phyloP scores from a whole-genome alignment of 2,329 filamentous ascomycete species.

The Apiospora arundinis region DNA sequence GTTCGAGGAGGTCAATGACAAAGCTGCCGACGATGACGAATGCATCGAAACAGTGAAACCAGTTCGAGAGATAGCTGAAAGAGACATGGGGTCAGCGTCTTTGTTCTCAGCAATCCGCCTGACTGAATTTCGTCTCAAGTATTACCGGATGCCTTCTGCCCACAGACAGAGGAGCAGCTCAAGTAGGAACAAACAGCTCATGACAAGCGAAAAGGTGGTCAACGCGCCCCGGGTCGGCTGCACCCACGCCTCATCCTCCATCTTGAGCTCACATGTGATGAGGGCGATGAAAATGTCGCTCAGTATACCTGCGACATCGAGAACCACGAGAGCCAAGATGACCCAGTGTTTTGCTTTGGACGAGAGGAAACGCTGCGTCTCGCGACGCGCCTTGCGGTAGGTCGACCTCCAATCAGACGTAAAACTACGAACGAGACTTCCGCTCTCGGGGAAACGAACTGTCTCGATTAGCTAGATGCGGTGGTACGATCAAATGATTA shows the following conservation, averaged over 20 bases:
- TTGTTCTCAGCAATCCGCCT: background rate
- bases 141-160: conserved; percentile 66
- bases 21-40: conserved; percentile 67
- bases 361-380: conserved; percentile 35
- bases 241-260: conserved; percentile 50
- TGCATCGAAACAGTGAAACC: conserved; percentile 70
- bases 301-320: conserved; percentile 53
- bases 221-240: conserved; percentile 46
- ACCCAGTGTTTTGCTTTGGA: conserved; percentile 53
- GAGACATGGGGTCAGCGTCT: background rate
- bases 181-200: conserved; percentile 69
- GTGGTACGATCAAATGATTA: background rate
- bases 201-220: conserved; percentile 59
- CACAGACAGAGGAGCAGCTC: conserved; percentile 66
- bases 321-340: conserved; percentile 49
- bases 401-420: conserved; percentile 22
- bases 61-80: conserved; percentile 59
- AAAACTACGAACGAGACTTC: conserved; percentile 4
- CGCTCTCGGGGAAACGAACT: conserved; percentile 27
- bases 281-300: conserved; percentile 56
- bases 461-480: background rate
- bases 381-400: conserved; percentile 26
- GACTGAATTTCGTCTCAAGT: conserved; percentile 25
- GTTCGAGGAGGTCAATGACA: conserved; percentile 64
- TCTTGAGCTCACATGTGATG: conserved; percentile 54